Conservation (phyloP, 2,329 filamentous ascomycete species). For the Westerdykella aurantiaca region DNA sequence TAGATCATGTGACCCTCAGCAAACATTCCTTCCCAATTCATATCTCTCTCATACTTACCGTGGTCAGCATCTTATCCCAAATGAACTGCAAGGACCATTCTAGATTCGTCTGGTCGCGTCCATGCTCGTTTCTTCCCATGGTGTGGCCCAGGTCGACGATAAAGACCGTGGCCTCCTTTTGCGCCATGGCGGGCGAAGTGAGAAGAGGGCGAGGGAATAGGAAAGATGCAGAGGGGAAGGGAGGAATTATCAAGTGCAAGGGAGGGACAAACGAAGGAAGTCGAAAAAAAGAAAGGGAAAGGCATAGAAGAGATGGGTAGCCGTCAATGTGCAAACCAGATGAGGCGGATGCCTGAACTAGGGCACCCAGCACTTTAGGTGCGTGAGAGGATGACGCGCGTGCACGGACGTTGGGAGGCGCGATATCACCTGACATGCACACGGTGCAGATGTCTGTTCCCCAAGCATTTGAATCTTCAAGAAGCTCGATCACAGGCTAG, state of each 20-base stretch:
- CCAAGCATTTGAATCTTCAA: too few relatives aligned
- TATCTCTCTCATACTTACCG: conserved; percentile 43
- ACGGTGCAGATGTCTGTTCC: too few relatives aligned
- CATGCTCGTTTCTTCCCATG: conserved; percentile 69
- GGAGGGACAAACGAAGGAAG: too few relatives aligned
- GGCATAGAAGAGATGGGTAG: too few relatives aligned
- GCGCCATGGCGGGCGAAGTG: conserved; percentile 58
- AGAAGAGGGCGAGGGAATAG: not conserved
- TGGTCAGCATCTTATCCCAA: conserved; percentile 84
- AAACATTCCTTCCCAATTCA: conserved; percentile 21
- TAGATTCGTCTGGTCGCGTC: conserved; percentile 70
- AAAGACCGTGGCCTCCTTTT: conserved; percentile 90
- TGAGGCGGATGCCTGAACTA: too few relatives aligned
- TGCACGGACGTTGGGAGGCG: too few relatives aligned
- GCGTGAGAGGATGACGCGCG: too few relatives aligned
- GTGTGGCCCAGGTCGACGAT: conserved; percentile 81
- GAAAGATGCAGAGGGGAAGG: conserved; percentile 2
- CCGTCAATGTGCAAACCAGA: too few relatives aligned
- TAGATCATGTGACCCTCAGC: conserved; percentile 16
- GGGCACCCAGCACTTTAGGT: too few relatives aligned
- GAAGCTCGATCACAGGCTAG: too few relatives aligned
- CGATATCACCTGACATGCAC: too few relatives aligned
- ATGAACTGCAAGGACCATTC: conserved; percentile 88
- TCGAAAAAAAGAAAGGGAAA: too few relatives aligned
- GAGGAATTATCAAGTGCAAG: not conserved